Conservation (phyloP, 768 basidiomycete species). For the Trametes cubensis region DNA sequence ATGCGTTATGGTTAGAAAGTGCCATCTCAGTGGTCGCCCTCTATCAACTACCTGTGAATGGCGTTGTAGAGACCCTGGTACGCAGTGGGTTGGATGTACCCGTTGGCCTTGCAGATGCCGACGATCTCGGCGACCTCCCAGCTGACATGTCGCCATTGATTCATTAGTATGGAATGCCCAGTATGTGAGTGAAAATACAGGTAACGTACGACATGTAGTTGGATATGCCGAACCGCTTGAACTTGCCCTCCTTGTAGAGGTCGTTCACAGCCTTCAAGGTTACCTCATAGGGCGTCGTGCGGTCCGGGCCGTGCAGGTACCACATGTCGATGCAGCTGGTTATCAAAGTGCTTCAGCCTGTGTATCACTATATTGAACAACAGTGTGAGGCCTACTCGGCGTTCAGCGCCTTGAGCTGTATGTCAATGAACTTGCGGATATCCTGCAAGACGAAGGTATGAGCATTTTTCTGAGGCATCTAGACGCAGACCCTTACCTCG, state of each 20-base stretch:
- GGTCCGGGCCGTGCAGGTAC: constrained; percentile 51
- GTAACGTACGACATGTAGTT: constrained; percentile 45
- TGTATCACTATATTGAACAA: neutral
- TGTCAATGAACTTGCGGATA: constrained; percentile 38
- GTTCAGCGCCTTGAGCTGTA: constrained; percentile 47
- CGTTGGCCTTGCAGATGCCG: constrained; percentile 43
- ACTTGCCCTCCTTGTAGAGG: constrained; percentile 54
- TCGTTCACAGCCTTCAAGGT: constrained; percentile 51
- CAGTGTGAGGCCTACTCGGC: constrained; percentile 43
- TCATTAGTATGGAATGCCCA: neutral
- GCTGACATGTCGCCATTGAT: constrained; percentile 15
- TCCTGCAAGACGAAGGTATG: constrained; percentile 24
- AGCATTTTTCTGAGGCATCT: neutral
- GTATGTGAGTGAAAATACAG: neutral
- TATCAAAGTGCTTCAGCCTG: neutral
- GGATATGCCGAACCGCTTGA: constrained; percentile 49
- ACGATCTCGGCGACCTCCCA: constrained; percentile 52
- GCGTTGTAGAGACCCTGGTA: constrained; percentile 54
- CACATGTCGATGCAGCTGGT: constrained; percentile 44
- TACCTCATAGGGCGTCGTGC: constrained; percentile 48
- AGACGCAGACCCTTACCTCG: constrained; percentile 15
- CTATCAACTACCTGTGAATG: constrained; percentile 34
- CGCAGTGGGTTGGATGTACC: constrained; percentile 50
- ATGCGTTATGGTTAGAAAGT: neutral
- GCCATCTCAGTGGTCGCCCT: neutral